A percentile compares a stretch with the other conserved stretches of the same genome.
Conservation (phyloP, 305 asterid species). For the Andrographis paniculata region DNA sequence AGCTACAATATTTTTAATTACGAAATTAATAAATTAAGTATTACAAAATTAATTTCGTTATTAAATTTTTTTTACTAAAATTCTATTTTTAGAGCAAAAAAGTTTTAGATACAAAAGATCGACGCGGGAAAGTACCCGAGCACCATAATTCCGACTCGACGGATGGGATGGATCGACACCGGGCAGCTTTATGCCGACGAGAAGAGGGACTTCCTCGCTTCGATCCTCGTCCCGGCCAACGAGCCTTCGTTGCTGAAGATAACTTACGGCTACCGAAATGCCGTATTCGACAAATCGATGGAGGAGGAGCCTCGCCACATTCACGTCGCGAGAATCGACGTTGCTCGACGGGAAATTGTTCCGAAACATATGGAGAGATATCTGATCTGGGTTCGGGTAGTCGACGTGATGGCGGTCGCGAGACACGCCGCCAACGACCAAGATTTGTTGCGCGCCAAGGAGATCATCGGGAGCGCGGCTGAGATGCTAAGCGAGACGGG, state of each 20-base stretch:
- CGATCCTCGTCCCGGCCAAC: slow-evolving; percentile 44
- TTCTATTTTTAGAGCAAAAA: no score
- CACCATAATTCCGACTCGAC: slow-evolving; percentile 33
- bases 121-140: slow-evolving; percentile 66
- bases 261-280: slow-evolving; percentile 54
- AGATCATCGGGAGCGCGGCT: slow-evolving; percentile 55
- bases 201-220: slow-evolving; percentile 74
- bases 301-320: slow-evolving; percentile 42
- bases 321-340: slow-evolving; percentile 45
- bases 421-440: slow-evolving; percentile 68
- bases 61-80: no score
- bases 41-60: no score
- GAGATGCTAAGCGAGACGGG: slow-evolving; percentile 44
- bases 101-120: slow-evolving; percentile 38
- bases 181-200: slow-evolving; percentile 93
- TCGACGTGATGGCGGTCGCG: slow-evolving; percentile 83
- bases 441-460: slow-evolving; percentile 52
- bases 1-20: no score
- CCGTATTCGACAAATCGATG: slow-evolving; percentile 51
- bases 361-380: slow-evolving; percentile 92
- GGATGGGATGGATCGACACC: slow-evolving; percentile 49
- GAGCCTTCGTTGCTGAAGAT: slow-evolving; percentile 56
- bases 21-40: no score
- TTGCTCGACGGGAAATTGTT: slow-evolving; percentile 25
- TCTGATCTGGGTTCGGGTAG: slow-evolving; percentile 66